Evolutionary conservation across 129 eudicot species (phyloP), one percentile per base, ranked within the genome.

Genomic region (Chrysanthemum seticuspe): DNA sequence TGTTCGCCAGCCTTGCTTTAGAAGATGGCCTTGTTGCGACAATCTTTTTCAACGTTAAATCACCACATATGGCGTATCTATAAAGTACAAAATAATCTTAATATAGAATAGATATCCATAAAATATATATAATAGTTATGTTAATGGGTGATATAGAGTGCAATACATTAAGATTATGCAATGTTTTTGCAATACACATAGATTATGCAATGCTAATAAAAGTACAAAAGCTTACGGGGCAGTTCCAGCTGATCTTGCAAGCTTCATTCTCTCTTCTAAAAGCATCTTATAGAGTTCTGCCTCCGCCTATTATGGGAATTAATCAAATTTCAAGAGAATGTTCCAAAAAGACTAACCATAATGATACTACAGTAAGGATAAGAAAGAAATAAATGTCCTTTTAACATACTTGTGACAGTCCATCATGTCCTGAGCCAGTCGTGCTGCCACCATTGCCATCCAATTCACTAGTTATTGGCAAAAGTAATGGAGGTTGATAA

Each of bases 51-150:
- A 92, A 65, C 10, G 98, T 89, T 74, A 81, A 87, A 85, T 92
- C 98, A 66, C 96, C 96, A 72, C 96, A 89, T 58, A 92, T 71
- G 45, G 95, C 98, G 73, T 92, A 92, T 68, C 98, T 92, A 81
- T 79, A 79, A 78, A 73, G 60, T 29, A 13, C 48, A 66, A 79
- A 68, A 11, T 50, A 40, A 40, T 55, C 13, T 44, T 45, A 61
- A 61, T 13, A 78, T 31, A 23, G 18, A n/a, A 59, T 13, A 34
- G 56, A 9, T 34, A 7, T 7, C 34, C 61, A 60, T 18, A 31
- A 49, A 34, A n/a, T 25, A 10, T 2, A 6, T 68, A 57, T 44
- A 56, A 29, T 16, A 56, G 69, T 29, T 29, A 49, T 44, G 54
- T 54, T 51, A 66, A 49, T 47, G 21, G 27, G 15, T 44, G 54